phyloP scores from a whole-genome alignment of 495 filamentous ascomycete species.

The Sabuloglossum arenarium region DNA sequence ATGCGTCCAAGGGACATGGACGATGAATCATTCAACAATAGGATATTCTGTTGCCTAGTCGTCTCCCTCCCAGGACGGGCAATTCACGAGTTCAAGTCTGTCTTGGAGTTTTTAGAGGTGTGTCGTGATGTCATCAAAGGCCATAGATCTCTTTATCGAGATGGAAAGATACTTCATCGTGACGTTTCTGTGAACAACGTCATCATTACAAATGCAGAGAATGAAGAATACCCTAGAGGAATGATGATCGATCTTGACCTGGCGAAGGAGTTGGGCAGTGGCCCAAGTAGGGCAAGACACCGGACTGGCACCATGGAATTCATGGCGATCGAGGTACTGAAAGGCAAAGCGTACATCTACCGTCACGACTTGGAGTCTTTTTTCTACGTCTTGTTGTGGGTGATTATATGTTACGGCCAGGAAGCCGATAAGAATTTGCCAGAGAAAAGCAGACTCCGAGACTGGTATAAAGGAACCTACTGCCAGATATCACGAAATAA shows the following conservation, averaged over 20 bases:
- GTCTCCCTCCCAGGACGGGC: slow-evolving; percentile 6
- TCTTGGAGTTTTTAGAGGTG: slow-evolving; percentile 10
- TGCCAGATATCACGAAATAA: background rate
- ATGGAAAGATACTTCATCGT: slow-evolving; percentile 16
- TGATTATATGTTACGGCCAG: background rate
- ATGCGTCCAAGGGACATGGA: slow-evolving; percentile 3
- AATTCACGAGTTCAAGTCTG: slow-evolving; percentile 6
- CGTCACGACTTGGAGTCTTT: slow-evolving; percentile 10
- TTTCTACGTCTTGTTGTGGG: slow-evolving; percentile 9
- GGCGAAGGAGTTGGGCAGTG: slow-evolving; percentile 11
- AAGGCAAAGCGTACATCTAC: background rate
- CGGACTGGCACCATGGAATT: slow-evolving; percentile 5
- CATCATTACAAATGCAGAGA: slow-evolving; percentile 2
- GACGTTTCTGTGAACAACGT: too few relatives aligned
- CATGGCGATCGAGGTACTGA: background rate
- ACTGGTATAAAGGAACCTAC: background rate
- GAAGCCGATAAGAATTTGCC: background rate
- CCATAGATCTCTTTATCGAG: slow-evolving; percentile 9
- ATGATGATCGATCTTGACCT: slow-evolving; percentile 20
- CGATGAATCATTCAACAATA: slow-evolving; percentile 8
- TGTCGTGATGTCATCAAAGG: slow-evolving; percentile 10
- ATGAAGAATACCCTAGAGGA: slow-evolving; percentile 10
- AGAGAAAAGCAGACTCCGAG: background rate
- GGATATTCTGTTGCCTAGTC: slow-evolving; percentile 7
- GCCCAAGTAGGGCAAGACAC: slow-evolving; percentile 5